phyloP scores from a whole-genome alignment of 441 rosid genomes.

The Manihot esculenta region DNA sequence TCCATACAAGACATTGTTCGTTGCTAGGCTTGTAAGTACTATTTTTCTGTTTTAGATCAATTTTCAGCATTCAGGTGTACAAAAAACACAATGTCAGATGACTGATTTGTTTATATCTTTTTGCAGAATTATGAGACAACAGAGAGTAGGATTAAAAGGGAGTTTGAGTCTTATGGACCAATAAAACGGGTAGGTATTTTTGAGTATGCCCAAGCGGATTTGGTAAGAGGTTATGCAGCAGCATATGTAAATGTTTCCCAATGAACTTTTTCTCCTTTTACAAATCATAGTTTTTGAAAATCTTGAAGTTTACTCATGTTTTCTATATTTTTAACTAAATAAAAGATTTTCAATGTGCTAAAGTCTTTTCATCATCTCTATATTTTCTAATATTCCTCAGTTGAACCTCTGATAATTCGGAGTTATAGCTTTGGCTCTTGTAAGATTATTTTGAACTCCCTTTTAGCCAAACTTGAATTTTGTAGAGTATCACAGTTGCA shows the following conservation, averaged over 20 bases:
- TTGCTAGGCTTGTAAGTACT: conserved; percentile 77
- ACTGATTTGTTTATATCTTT: conserved; percentile 21
- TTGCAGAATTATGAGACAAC: conserved; percentile 91
- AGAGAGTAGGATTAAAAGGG: conserved; percentile 94
- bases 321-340: neutral
- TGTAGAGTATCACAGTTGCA: conserved; percentile 3
- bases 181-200: conserved; percentile 93
- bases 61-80: neutral
- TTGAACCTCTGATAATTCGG: conserved; percentile 1
- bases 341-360: neutral
- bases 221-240: conserved; percentile 68
- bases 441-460: neutral
- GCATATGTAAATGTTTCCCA: conserved; percentile 22
- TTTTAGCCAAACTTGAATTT: conserved; percentile 8
- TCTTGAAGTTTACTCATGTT: neutral
- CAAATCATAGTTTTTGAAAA: conserved; percentile 14
- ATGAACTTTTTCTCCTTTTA: conserved; percentile 4
- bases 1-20: conserved; percentile 93
- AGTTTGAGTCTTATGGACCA: conserved; percentile 96
- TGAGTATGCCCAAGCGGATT: conserved; percentile 53
- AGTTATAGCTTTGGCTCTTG: neutral
- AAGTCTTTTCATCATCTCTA: conserved; percentile 13
- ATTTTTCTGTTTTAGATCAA: neutral
- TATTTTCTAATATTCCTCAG: neutral
- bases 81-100: neutral